Evolutionary conservation across 495 filamentous ascomycete genomes (phyloP), one percentile per base, ranked within the genome.

Genomic region (Lasiosphaeriaceae sp.): DNA sequence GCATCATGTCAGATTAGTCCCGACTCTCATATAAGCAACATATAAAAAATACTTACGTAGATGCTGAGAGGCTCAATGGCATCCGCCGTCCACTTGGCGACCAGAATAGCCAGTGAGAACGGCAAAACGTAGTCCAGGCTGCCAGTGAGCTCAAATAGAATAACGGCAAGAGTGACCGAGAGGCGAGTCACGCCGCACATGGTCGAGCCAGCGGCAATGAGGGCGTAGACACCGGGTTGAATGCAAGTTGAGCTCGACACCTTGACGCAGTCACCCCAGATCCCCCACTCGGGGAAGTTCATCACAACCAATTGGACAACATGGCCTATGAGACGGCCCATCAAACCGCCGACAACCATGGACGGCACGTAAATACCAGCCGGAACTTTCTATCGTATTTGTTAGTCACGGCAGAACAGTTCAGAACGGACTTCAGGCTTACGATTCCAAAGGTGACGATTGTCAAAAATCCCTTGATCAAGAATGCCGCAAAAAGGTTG

Each of bases 181-280:
- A 98, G 72, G 29, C 94, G 81, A 12, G 94, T 98, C 7, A 97
- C 94, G 50, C 94, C 94, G 62, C 94, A 97, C 94, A 98, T 98
- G 12, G 93, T 96, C 14, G 92, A 90, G 19, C 94, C 94, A 48
- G 94, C 94, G 23, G 92, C 95, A 53, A 96, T 90, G 63, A 98
- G 80, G 2, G 91, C 94, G 70, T 98, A 98, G 0, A 98, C 91
- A 14, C 94, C 94, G 3, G 94, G 94, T 44, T 92, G 91, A 54
- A 98, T 88, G 68, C 94, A 98, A 45, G 88, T 88, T 31, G 87
- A 84, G n/a, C 81, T 80, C 23, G 80, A 80, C 54, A 82, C 78
- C 43, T 80, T 80, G 6, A 87, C 82, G 61, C 94, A 97, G 2
- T 77, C 77, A 20, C 83, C 81, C 72, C 92, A 96, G 12, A 96